Evolutionary conservation across 2,329 filamentous ascomycete genomes (phyloP), one percentile per base, ranked within the genome.

Genomic region (Raffaelea ambrosiae): DNA sequence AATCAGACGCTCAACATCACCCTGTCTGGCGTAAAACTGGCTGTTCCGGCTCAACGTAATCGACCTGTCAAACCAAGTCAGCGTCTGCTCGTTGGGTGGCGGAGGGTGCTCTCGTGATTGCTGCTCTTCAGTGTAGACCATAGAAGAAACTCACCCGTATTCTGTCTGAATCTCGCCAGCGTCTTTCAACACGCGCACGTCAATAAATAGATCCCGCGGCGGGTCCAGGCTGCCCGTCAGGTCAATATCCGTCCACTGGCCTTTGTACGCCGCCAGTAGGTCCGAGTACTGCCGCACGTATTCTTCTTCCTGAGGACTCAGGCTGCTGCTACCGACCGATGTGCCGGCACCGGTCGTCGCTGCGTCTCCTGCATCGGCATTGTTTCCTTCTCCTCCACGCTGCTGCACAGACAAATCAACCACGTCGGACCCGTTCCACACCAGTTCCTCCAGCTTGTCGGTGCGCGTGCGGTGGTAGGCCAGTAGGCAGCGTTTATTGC

Each of bases 151-250:
- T 66, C 74, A 95, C 86, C 93, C 93, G 62, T 98, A 98, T 73
- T 98, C 94, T 0, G 93, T 98, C 69, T 98, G 91, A 54, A 98
- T 96, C 71, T 98, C 93, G 4, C 94, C 93, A 1, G 91, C 93
- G 70, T 98, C 93, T 64, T 93, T 96, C 54, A 98, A 69, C 43
- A 98, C 93, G 42, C 93, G 76, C 33, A 98, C 93, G 64, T 98
- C 93, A 58, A 98, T 95, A 64, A 97, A 98, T 46, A 98, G 70
- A 66, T 98, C 93, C 57, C 81, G 81, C n/a, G 93, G 93, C 21
- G 93, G 93, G 61, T 95, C 89, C 61, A 98, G 71, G 60, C 86
- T 93, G 29, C 93, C 93, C 3, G 93, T 96, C 47, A 98, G 71
- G 66, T 98, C 93, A 55, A 98, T 86, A 63, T 98, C 93, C 19